Evolutionary conservation across 2,329 filamentous ascomycete genomes (phyloP).

Genomic region (Arthrobotrys iridis): DNA sequence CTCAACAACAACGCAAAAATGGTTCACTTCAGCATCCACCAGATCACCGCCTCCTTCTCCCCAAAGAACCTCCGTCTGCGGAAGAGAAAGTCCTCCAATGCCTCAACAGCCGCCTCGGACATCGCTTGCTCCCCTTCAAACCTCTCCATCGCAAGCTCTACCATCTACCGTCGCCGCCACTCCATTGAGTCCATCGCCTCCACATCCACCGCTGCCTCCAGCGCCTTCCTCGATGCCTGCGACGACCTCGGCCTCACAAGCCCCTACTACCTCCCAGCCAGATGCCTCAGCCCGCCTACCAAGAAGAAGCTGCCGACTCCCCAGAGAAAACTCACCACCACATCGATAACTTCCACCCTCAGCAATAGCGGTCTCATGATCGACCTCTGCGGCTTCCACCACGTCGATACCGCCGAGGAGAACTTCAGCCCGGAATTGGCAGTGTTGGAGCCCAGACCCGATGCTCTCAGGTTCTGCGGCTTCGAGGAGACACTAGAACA

Average conservation of each 20-base stretch:
- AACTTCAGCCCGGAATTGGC: conserved; percentile 50
- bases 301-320: conserved; percentile 25
- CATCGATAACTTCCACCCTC: conserved; percentile 37
- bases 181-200: conserved; percentile 50
- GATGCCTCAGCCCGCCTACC: not conserved
- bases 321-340: conserved; percentile 29
- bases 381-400: conserved; percentile 50
- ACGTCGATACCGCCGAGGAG: conserved; percentile 34
- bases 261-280: conserved; percentile 44
- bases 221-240: conserved; percentile 39
- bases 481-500: conserved; percentile 52
- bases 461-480: conserved; percentile 41
- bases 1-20: conserved; percentile 23
- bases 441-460: conserved; percentile 48
- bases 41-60: conserved; percentile 48
- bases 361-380: conserved; percentile 34
- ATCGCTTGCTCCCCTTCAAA: conserved; percentile 47
- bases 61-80: conserved; percentile 52
- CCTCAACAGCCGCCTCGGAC: conserved; percentile 38
- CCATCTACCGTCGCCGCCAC: conserved; percentile 45
- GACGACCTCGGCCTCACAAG: conserved; percentile 53
- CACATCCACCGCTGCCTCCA: conserved; percentile 49
- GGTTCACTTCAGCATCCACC: conserved; percentile 54
- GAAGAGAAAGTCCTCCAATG: conserved; percentile 51
- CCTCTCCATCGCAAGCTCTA: conserved; percentile 50